Base-by-base conservation (phyloP, 352 stramenopile genomes). In the Phytophthora ohioensis region DNA sequence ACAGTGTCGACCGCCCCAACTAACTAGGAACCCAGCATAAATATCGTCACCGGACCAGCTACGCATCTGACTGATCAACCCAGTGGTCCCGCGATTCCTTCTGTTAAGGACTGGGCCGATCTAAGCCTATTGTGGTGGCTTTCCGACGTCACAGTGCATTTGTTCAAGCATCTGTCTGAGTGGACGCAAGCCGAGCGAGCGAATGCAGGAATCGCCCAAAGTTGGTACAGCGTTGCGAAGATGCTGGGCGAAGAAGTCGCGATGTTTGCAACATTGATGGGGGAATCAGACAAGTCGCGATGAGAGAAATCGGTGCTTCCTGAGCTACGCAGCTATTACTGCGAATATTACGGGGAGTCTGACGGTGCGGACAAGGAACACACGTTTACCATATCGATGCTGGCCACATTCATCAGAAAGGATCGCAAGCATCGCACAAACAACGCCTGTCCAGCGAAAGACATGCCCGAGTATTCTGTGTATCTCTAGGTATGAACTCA, bases 131-230 rank as follows among this genome's bases (percentile, higher is more conserved):
- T 57, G 42, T 64, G 57, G 32, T 47, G 43, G 45, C 9, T 35
- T 49, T 45, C 34, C 11, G 45, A 64, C 17, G 10, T 13, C 0
- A 27, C 57, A 10, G 12, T 64, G 32, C 34, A 64, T 31, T 30
- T 54, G 3, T 64, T 64, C 43, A 64, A 64, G 17, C 43, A 45
- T 17, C 21, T 64, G 0, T 56, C 36, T 2, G 27, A 51, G 41
- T 61, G 54, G 21, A 17, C 57, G 56, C 3, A 35, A 48, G 31
- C 43, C 12, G 43, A 64, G 10, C 45, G 57, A 3, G 15, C 3
- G 8, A 41, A 13, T 38, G n/a, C 57, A 15, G 17, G 36, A 21
- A 41, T 48, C 2, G 27, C 46, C 3, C 8, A 21, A 0, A 56
- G 45, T 34, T 61, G 54, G 30, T 61, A 31, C 54, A 34, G 27